Base-by-base conservation (phyloP, 768 basidiomycete genomes). In the Lactifluus volemus region DNA sequence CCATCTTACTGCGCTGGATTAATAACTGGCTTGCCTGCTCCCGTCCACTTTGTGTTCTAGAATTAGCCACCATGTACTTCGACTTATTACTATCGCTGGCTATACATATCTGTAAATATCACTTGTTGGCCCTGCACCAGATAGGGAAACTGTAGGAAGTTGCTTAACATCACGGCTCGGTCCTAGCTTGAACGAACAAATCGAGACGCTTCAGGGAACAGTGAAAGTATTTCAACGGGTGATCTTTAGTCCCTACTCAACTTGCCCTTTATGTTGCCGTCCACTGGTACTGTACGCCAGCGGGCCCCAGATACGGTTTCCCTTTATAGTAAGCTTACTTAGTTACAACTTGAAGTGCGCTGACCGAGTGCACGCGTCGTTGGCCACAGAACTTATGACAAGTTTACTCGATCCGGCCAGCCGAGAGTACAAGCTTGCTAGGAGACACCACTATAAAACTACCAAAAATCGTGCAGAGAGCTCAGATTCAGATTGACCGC, bases 401-500 rank as follows among this genome's bases (percentile, higher is more conserved):
- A 29, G 53, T 7, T 39, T 67, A 11, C 76, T 80, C 61, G 76
- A 83, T 66, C 77, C 80, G 21, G 67, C 73, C 29, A 79, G 77
- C 55, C 67, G 73, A 4, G 82, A 78, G 50, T 84, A 84, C 77
- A 88, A 81, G 67, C 78, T 78, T 62, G 80, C 88, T 0, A 76
- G 77, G 34, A 75, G 81, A 58, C 82, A 79, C 51, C 78, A 84
- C 70, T 65, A 76, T 64, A 89, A 83, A 70, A 76, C 85, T 0
- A 85, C 84, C 9, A 81, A 73, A 63, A 80, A 82, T 67, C 79
- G 83, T 68, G 72, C 71, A 12, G 67, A 67, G 0, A 73, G 77
- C 30, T 61, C 75, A 7, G 79, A 82, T n/a, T 63, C 71, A 11
- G 77, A 79, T 49, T 89, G 87, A 83, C 89, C 0, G 79, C 86